Base-by-base conservation (phyloP, 805 yeast genomes). In the Starmerella davenportii region DNA sequence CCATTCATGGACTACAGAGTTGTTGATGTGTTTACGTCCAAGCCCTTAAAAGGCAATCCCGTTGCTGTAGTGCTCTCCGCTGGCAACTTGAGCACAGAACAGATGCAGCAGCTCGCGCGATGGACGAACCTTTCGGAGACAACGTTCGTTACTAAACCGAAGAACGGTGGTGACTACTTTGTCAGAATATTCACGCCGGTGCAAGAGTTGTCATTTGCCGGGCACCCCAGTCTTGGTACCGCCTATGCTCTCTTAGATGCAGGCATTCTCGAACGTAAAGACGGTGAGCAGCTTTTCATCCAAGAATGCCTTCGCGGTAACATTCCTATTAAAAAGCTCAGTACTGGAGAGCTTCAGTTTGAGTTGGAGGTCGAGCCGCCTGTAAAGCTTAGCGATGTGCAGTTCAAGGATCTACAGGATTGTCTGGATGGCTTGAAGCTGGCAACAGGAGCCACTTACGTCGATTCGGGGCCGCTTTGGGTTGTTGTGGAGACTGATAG, bases 41-140 rank as follows among this genome's bases (percentile, higher is more conserved):
- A 40, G 13, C 57, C 61, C 9, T 66, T 51, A 47, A 56, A 58
- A 39, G 76, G 75, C 1, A 70, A 70, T 42, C 74, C 75, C 2
- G 66, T 69, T n/a, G 74, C 74, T 2, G 73, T 70, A 2, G 55
- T 66, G 37, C 38, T 41, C 37, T 62, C 63, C 38, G 68, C 65
- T 2, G 61, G 56, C 31, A 38, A 46, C 13, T 50, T 71, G 9
- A 34, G 63, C 4, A 47, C 53, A 4, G 62, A 60, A 30, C 57
- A 65, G 41, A 62, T 70, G 65, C 67, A 60, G 47, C 38, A 51
- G 7, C 63, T 72, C 43, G 69, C 76, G 15, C 58, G 55, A n/a
- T 71, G 76, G 77, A 70, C 74, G 15, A 72, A 72, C 45, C 53
- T 72, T 21, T 69, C 76, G 1, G 78, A 72, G 43, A 69, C 77